phyloP scores from a whole-genome alignment of 2,329 filamentous ascomycete species.

The Aspergillus sp. region DNA sequence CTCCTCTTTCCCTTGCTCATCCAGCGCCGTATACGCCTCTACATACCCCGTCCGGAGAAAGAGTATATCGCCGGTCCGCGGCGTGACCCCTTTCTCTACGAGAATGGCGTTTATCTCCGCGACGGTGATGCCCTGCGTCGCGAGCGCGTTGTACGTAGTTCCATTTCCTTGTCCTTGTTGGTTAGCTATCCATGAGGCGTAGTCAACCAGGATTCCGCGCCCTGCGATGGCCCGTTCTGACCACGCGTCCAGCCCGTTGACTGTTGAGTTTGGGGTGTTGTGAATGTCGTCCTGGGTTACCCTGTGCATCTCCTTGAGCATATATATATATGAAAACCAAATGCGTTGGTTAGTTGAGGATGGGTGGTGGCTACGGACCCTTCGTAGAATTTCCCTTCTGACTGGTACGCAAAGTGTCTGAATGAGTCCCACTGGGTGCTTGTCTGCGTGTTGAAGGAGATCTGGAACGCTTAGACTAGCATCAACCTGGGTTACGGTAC shows the following conservation, averaged over 20 bases:
- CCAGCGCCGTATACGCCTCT: neutral
- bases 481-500: too few species aligned
- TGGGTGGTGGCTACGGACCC: neutral
- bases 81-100: neutral
- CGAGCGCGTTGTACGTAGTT: neutral
- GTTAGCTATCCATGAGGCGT: neutral
- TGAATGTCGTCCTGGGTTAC: neutral
- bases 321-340: neutral
- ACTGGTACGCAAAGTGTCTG: neutral
- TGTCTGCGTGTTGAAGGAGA: constrained; percentile 9
- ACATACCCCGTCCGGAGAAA: neutral
- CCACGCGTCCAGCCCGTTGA: neutral
- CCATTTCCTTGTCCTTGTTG: neutral
- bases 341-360: too few species aligned
- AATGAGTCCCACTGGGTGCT: constrained; percentile 7
- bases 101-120: neutral
- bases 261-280: neutral
- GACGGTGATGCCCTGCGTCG: neutral
- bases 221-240: neutral
- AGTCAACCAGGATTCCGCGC: neutral
- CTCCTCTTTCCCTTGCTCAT: neutral
- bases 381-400: neutral
- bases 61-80: neutral
- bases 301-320: neutral
- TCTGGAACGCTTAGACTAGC: too few species aligned